A percentile compares a stretch with the other conserved stretches of the same genome.
Evolutionary conservation across 1,284 basidiomycete species (phyloP).

Genomic region (Cystobasidium sp.): DNA sequence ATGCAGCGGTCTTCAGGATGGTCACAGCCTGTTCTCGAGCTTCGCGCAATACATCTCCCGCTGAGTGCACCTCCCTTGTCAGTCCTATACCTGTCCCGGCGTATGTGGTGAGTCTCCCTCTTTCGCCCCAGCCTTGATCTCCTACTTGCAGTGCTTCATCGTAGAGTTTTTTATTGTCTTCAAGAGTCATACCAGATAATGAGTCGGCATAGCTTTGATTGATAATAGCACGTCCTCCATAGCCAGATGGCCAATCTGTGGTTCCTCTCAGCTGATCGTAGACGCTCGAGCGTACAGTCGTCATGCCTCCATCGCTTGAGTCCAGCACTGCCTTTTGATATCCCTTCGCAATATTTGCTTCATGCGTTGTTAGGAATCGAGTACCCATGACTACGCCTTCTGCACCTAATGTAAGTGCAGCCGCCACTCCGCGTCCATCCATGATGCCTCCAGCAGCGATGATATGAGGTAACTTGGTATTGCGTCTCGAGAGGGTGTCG

Average conservation of each 20-base stretch:
- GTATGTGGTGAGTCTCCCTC: slow-evolving; percentile 30
- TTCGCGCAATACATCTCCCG: slow-evolving; percentile 4
- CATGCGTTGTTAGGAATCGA: slow-evolving; percentile 21
- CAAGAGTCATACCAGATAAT: slow-evolving; percentile 22
- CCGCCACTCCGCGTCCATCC: slow-evolving; percentile 30
- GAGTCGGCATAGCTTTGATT: slow-evolving; percentile 38
- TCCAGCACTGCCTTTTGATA: slow-evolving; percentile 30
- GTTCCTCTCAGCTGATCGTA: slow-evolving; percentile 36
- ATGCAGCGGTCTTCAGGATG: not conserved
- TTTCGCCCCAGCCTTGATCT: slow-evolving; percentile 35
- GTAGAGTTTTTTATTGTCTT: slow-evolving; percentile 39
- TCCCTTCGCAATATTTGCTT: slow-evolving; percentile 31
- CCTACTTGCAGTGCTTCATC: slow-evolving; percentile 28
- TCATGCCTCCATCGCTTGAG: slow-evolving; percentile 27
- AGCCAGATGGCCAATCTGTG: slow-evolving; percentile 38
- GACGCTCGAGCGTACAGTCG: slow-evolving; percentile 25
- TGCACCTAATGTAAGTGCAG: slow-evolving; percentile 32
- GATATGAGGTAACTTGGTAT: not conserved
- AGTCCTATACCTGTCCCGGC: slow-evolving; percentile 40
- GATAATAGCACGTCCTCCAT: slow-evolving; percentile 31
- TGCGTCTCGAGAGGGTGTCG: not conserved
- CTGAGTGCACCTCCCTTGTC: slow-evolving; percentile 2
- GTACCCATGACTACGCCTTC: slow-evolving; percentile 41
- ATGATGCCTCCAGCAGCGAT: slow-evolving; percentile 32
- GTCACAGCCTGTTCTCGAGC: slow-evolving; percentile 2